Evolutionary conservation across 2,329 filamentous ascomycete species (phyloP).

Genomic region (Verticillium tricorpus): DNA sequence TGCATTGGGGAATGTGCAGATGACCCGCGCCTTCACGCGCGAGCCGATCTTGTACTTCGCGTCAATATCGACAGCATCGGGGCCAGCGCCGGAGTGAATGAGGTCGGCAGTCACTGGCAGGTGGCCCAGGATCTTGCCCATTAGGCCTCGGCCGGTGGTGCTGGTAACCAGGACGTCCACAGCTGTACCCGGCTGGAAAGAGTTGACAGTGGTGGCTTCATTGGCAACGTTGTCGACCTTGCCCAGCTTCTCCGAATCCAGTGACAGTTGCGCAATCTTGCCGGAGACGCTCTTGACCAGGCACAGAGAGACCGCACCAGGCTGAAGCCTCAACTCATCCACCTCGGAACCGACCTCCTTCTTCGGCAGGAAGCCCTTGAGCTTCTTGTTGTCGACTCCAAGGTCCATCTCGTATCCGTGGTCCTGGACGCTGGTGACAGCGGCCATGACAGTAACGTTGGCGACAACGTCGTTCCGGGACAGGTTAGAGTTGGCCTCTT

Average conservation of each 20-base stretch:
- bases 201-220: constrained; percentile 80
- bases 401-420: constrained; percentile 93
- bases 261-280: constrained; percentile 82
- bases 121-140: constrained; percentile 87
- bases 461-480: constrained; percentile 66
- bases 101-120: constrained; percentile 87
- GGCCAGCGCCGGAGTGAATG: constrained; percentile 77
- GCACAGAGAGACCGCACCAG: constrained; percentile 82
- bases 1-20: constrained; percentile 78
- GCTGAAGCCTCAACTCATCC: constrained; percentile 65
- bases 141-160: constrained; percentile 67
- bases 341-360: constrained; percentile 70
- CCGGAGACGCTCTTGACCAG: constrained; percentile 72
- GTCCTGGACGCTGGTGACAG: constrained; percentile 88
- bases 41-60: constrained; percentile 78
- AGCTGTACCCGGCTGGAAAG: constrained; percentile 87
- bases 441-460: constrained; percentile 79
- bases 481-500: constrained; percentile 72
- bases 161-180: constrained; percentile 82
- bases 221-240: constrained; percentile 62
- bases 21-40: constrained; percentile 79
- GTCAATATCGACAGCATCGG: constrained; percentile 64
- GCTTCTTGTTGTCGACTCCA: constrained; percentile 61
- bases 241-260: constrained; percentile 64
- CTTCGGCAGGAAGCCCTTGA: constrained; percentile 80